Evolutionary conservation across 176 grass and related monocot genomes (phyloP).

Genomic region (Hyparrhenia diplandra): DNA sequence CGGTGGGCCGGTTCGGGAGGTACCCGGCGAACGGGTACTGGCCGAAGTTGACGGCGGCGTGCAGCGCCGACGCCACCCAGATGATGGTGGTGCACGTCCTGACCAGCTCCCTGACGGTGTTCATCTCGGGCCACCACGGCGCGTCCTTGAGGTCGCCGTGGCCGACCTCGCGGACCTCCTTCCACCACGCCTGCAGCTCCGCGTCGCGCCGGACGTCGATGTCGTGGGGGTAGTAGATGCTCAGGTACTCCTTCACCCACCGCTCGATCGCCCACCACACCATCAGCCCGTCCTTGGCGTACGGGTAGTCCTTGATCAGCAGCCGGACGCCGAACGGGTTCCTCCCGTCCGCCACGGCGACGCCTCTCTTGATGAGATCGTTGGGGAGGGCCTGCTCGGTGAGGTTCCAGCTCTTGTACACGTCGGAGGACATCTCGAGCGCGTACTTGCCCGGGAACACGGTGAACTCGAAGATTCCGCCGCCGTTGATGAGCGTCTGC

Average conservation of each 20-base stretch:
- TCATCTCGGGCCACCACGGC: slow-evolving; percentile 75
- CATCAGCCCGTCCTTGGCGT: slow-evolving; percentile 54
- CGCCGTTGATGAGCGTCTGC: slow-evolving; percentile 72
- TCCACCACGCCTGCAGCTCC: slow-evolving; percentile 89
- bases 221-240: slow-evolving; percentile 53
- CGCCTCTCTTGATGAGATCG: slow-evolving; percentile 64
- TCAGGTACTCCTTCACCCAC: slow-evolving; percentile 69
- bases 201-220: slow-evolving; percentile 27
- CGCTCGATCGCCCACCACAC: slow-evolving; percentile 64
- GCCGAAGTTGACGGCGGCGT: slow-evolving; percentile 84
- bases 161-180: slow-evolving; percentile 68
- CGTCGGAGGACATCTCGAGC: slow-evolving; percentile 56
- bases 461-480: slow-evolving; percentile 65
- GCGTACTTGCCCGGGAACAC: slow-evolving; percentile 76
- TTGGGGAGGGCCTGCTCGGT: slow-evolving; percentile 69
- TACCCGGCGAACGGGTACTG: slow-evolving; percentile 77
- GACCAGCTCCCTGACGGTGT: slow-evolving; percentile 45
- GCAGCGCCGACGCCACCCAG: slow-evolving; percentile 71
- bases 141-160: slow-evolving; percentile 67
- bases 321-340: slow-evolving; percentile 43
- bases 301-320: slow-evolving; percentile 84
- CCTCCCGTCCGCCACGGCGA: slow-evolving; percentile 21
- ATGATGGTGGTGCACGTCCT: slow-evolving; percentile 66
- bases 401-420: slow-evolving; percentile 88
- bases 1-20: slow-evolving; percentile 67